Conservation (phyloP, 805 yeast species). For the Sugiyamaella qingdaonensis region DNA sequence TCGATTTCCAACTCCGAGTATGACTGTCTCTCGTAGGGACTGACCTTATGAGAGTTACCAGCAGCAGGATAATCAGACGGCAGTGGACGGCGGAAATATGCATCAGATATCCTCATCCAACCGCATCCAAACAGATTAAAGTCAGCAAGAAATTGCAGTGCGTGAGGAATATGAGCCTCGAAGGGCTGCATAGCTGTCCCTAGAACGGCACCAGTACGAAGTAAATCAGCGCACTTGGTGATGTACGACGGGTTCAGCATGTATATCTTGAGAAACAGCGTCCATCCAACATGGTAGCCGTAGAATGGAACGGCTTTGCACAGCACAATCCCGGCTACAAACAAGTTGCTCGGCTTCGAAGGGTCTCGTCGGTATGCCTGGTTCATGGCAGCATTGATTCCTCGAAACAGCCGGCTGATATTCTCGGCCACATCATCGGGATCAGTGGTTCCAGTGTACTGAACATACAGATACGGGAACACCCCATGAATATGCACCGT, state of each 20-base stretch:
- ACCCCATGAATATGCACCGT: conserved; percentile 77
- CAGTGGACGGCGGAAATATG: conserved; percentile 16
- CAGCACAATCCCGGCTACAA: conserved; percentile 36
- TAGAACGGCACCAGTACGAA: conserved; percentile 42
- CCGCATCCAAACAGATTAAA: conserved; percentile 81
- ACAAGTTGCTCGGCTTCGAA: conserved; percentile 16
- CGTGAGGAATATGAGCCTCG: conserved; percentile 78
- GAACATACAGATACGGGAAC: conserved; percentile 75
- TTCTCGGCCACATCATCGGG: conserved; percentile 19
- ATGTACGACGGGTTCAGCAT: conserved; percentile 59
- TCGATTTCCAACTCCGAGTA: conserved; percentile 70
- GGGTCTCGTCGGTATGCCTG: conserved; percentile 24
- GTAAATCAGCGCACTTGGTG: conserved; percentile 49
- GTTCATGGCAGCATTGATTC: conserved; percentile 29
- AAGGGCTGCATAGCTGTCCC: conserved; percentile 46
- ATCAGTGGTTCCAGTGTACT: conserved; percentile 44
- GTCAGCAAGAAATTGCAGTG: conserved; percentile 75
- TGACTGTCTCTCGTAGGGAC: conserved; percentile 50
- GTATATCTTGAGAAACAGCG: conserved; percentile 63
- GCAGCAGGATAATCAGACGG: conserved; percentile 8
- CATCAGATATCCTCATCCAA: conserved; percentile 50
- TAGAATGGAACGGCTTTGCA: conserved; percentile 80
- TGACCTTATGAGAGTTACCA: conserved; percentile 10
- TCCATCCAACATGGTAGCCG: conserved; percentile 69
- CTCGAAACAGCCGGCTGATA: conserved; percentile 17